phyloP scores from a whole-genome alignment of 495 filamentous ascomycete species.

The Lophiotrema nucula region DNA sequence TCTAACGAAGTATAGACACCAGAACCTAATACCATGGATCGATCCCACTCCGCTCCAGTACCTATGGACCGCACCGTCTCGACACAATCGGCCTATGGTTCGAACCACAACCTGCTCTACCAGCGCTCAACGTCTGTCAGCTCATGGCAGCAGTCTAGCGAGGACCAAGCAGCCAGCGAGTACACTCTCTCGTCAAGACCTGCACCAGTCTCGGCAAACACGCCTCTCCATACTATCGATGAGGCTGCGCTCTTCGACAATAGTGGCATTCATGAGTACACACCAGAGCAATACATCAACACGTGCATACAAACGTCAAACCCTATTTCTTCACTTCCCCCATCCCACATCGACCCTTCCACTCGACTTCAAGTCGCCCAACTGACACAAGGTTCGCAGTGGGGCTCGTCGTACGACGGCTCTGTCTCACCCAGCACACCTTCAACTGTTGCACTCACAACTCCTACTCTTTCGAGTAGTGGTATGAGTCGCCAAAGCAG shows the following conservation, averaged over 20 bases:
- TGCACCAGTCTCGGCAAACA: neutral
- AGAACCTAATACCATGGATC: constrained; percentile 19
- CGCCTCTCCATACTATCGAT: constrained; percentile 18
- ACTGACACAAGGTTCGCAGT: constrained; percentile 22
- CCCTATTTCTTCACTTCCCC: constrained; percentile 4
- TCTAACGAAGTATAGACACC: constrained; percentile 20
- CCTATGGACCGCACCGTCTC: constrained; percentile 15
- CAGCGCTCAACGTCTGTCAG: constrained; percentile 13
- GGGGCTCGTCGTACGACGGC: constrained; percentile 23
- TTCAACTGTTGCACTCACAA: constrained; percentile 23
- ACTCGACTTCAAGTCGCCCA: constrained; percentile 4
- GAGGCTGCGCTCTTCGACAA: constrained; percentile 4
- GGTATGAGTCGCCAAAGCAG: constrained; percentile 41
- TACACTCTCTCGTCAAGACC: constrained; percentile 20
- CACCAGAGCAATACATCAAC: constrained; percentile 21
- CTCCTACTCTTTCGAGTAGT: constrained; percentile 27
- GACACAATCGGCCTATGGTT: constrained; percentile 3
- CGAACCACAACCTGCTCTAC: neutral
- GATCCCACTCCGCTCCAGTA: constrained; percentile 24
- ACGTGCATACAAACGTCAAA: constrained; percentile 3
- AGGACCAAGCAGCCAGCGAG: constrained; percentile 4
- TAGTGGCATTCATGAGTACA: constrained; percentile 18
- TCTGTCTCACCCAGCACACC: constrained; percentile 31
- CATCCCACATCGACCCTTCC: neutral
- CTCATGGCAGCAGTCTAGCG: constrained; percentile 11